Conservation (phyloP, 2,329 filamentous ascomycete species). For the Dactylellina sp. region DNA sequence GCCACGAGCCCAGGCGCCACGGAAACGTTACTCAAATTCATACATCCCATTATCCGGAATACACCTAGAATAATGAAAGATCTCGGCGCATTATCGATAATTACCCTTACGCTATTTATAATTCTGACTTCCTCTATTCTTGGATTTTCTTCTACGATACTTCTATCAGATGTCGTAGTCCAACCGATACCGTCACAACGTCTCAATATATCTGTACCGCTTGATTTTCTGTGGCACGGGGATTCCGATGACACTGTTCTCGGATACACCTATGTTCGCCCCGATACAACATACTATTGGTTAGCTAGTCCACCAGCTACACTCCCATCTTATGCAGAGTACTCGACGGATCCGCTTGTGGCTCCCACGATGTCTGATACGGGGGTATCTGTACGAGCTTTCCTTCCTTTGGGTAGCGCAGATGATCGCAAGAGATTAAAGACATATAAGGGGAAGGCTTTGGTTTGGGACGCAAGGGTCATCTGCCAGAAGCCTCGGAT, state of each 20-base stretch:
- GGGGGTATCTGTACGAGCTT: conserved; percentile 13
- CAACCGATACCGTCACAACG: conserved; percentile 13
- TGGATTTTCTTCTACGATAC: conserved; percentile 8
- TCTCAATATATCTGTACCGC: not conserved
- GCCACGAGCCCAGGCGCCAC: conserved; percentile 1
- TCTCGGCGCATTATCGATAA: conserved; percentile 9
- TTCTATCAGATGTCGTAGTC: conserved; percentile 11
- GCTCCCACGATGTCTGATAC: conserved; percentile 11
- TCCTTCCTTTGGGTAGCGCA: conserved; percentile 17
- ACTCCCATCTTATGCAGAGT: conserved; percentile 17
- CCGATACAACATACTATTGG: not conserved
- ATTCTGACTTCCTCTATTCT: conserved; percentile 12
- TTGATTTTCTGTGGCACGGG: conserved; percentile 4
- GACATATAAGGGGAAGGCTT: conserved; percentile 12
- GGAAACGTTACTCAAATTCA: conserved; percentile 9
- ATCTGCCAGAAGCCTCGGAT: conserved; percentile 27
- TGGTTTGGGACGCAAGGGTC: conserved; percentile 32
- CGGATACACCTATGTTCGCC: not conserved
- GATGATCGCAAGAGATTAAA: conserved; percentile 15
- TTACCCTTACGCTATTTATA: conserved; percentile 3
- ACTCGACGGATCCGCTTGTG: not conserved
- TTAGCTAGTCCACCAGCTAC: not conserved
- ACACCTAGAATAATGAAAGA: not conserved
- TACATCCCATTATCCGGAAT: conserved; percentile 4
- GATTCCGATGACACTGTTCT: not conserved